Percentiles rank a stretch among this genome's conserved stretches.
Evolutionary conservation across 2,329 filamentous ascomycete genomes (phyloP).

Genomic region (Drechslerella coelobrocha): DNA sequence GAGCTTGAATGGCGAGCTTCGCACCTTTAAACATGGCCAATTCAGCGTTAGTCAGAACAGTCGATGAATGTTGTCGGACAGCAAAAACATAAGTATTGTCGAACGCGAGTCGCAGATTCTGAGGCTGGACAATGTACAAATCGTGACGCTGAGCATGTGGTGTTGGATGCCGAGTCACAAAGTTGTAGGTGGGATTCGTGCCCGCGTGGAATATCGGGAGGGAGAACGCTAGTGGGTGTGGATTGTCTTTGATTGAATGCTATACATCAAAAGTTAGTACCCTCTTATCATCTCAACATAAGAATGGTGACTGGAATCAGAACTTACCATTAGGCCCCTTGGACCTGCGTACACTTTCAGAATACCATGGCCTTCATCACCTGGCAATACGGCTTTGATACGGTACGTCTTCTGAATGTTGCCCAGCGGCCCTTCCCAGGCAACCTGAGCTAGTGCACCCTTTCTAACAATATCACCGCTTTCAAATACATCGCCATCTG

Average conservation of each 20-base stretch:
- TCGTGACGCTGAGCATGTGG: constrained; percentile 97
- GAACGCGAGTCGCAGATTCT: constrained; percentile 83
- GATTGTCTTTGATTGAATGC: constrained; percentile 94
- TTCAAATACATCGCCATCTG: constrained; percentile 91
- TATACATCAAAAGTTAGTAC: constrained; percentile 44
- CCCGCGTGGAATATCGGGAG: constrained; percentile 90
- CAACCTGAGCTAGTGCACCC: constrained; percentile 84
- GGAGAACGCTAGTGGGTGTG: constrained; percentile 85
- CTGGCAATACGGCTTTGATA: constrained; percentile 87
- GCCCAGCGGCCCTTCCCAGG: constrained; percentile 70
- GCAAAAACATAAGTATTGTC: constrained; percentile 99
- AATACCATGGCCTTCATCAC: constrained; percentile 85
- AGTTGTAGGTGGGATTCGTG: constrained; percentile 92
- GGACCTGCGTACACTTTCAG: constrained; percentile 94
- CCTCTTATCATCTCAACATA: background rate
- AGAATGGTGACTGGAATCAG: background rate
- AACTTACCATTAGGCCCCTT: constrained; percentile 78
- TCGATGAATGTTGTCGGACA: constrained; percentile 87
- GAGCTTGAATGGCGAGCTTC: constrained; percentile 92
- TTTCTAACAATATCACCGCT: constrained; percentile 86
- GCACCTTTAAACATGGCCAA: constrained; percentile 72
- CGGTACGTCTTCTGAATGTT: constrained; percentile 87
- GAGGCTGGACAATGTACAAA: constrained; percentile 94
- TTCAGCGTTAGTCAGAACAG: constrained; percentile 59
- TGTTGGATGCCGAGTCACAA: constrained; percentile 89